Conservation (phyloP, 2,329 filamentous ascomycete genomes). For the Chaetomium sp. region DNA sequence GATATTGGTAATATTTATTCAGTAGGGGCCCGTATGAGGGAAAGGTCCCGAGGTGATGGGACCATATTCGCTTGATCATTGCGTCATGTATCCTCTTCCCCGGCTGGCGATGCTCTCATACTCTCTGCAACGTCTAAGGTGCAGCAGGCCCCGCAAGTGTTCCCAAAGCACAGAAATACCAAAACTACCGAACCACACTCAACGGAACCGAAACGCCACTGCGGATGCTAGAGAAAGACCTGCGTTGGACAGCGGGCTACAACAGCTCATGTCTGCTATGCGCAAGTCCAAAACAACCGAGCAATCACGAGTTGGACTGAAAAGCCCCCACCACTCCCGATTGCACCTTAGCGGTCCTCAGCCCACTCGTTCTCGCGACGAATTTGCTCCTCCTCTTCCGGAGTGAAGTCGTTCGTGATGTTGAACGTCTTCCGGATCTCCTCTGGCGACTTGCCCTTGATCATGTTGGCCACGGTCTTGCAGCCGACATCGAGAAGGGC, state of each 20-base stretch:
- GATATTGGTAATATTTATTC: background rate
- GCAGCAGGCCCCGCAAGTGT: background rate
- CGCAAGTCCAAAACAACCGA: background rate
- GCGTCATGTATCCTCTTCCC: background rate
- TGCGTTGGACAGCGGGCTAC: background rate
- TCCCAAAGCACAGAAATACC: constrained; percentile 8
- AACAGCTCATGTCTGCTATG: background rate
- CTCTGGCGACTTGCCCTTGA: constrained; percentile 99
- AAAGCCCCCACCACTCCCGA: background rate
- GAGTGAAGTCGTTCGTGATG: constrained; percentile 98
- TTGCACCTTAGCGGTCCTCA: constrained; percentile 65
- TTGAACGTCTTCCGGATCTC: constrained; percentile 99
- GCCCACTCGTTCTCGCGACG: constrained; percentile 90
- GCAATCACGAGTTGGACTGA: background rate
- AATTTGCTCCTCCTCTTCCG: constrained; percentile 98
- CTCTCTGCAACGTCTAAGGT: background rate
- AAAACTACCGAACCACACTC: constrained; percentile 1
- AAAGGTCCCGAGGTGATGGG: background rate
- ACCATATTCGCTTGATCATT: background rate
- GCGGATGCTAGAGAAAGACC: constrained; percentile 14
- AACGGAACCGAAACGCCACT: constrained; percentile 23
- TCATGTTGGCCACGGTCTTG: constrained; percentile 99
- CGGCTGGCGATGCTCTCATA: background rate
- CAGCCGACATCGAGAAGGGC: constrained; percentile 95
- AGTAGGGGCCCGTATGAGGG: background rate